Evolutionary conservation across 2,329 filamentous ascomycete genomes (phyloP).

Genomic region (Emmonsiellopsis sp.): DNA sequence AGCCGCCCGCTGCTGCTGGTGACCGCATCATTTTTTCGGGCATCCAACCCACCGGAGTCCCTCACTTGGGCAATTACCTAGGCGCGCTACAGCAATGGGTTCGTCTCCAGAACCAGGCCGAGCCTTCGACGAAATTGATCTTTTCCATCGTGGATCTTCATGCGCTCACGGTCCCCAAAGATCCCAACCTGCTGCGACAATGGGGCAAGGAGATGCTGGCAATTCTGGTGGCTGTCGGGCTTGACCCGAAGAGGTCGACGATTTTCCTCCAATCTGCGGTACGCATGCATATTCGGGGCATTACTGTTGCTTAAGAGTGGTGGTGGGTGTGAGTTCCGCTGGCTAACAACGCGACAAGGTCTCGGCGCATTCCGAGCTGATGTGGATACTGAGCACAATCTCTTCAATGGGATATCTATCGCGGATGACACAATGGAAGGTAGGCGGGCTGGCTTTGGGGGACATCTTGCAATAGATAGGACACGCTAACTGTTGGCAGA

Average conservation of each 20-base stretch:
- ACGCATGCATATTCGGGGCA: conserved; percentile 21
- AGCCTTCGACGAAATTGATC: conserved; percentile 46
- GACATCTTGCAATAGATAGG: neutral
- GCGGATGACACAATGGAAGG: conserved; percentile 99
- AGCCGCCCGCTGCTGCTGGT: conserved; percentile 5
- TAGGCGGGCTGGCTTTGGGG: conserved; percentile 26
- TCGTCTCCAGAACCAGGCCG: conserved; percentile 57
- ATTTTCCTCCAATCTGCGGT: conserved; percentile 79
- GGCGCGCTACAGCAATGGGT: conserved; percentile 86
- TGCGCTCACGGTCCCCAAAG: conserved; percentile 73
- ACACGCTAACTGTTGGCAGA: conserved; percentile 39
- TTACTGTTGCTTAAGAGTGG: neutral
- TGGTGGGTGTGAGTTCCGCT: neutral
- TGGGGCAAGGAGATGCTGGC: conserved; percentile 69
- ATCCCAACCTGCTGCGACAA: conserved; percentile 50
- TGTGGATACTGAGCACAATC: conserved; percentile 93
- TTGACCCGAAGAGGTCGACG: conserved; percentile 65
- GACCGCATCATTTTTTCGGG: conserved; percentile 72
- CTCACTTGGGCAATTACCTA: conserved; percentile 91
- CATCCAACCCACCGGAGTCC: conserved; percentile 91
- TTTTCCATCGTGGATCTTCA: conserved; percentile 92
- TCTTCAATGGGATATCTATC: conserved; percentile 89
- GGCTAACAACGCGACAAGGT: conserved; percentile 42
- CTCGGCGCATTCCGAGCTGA: conserved; percentile 73
- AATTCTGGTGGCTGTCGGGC: conserved; percentile 70